Evolutionary conservation across 2,329 filamentous ascomycete genomes (phyloP), one percentile per base, ranked within the genome.

Genomic region (Fusarium fujikuroi): DNA sequence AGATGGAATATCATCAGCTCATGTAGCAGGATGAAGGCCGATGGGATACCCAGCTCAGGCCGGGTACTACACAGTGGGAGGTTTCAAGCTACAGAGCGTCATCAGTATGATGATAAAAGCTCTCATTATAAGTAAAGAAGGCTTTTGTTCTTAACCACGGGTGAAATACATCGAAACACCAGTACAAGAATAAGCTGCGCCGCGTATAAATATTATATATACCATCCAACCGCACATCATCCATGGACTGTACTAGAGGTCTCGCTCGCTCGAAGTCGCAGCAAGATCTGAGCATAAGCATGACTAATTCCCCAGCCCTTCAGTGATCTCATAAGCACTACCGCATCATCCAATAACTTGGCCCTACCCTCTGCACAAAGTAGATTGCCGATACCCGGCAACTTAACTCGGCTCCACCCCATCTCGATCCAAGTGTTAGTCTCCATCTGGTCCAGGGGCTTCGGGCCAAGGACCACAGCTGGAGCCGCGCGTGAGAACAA

Each of bases 371-470:
- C 37, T 12, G 25, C 57, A 23, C 57, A 52, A 7, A 64, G 57
- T 10, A 64, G 9, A 34, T 64, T 64, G 2, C 62, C 62, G 37
- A 61, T 64, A 0, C 62, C 62, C 14, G 57, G 47, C 2, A 65
- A 49, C 43, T 43, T 65, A 6, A 65, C 62, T 62, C 62, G 39
- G 58, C 40, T 65, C 57, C 57, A 62, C 57, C 62, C 62, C 23
- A 39, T 25, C 16, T 52, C 62, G 6, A 62, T 25, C 57, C 57
- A 65, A 3, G 37, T 21, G 5, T 50, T 62, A 1, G 39, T 65
- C 30, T 62, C 62, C 62, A 53, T 60, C 6, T 32, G 30, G 14
- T 65, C 58, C 16, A 65, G 34, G 8, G 62, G 39, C 3, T 62
- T 65, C 25, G 62, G 57, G 18, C 62, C 62, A 34, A 62, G 46